A percentile compares a stretch with the other conserved stretches of the same genome.
phyloP scores from a whole-genome alignment of 768 basidiomycete genomes.

The Macrocybe gigantea region DNA sequence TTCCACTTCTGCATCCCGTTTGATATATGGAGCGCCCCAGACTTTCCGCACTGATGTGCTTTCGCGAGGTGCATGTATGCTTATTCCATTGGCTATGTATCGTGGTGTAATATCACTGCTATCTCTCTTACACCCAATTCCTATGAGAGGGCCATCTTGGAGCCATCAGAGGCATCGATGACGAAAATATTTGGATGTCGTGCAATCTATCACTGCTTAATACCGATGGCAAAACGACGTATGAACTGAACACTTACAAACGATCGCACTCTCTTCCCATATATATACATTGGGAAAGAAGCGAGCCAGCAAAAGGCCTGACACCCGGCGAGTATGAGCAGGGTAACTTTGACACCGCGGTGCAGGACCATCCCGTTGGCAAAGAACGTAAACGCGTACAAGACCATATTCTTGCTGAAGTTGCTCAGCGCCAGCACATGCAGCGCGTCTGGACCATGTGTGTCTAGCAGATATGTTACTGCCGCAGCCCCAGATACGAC shows the following conservation, averaged over 20 bases:
- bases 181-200: conserved; percentile 1
- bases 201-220: background rate
- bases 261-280: conserved; percentile 35
- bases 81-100: too few relatives aligned
- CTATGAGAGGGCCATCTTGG: too few relatives aligned
- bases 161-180: background rate
- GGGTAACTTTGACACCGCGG: conserved; percentile 31
- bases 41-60: too few relatives aligned
- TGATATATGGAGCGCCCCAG: conserved; percentile 34
- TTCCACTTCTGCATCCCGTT: conserved; percentile 48
- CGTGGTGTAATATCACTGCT: too few relatives aligned
- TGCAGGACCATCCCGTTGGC: conserved; percentile 33
- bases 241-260: conserved; percentile 22
- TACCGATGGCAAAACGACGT: too few relatives aligned
- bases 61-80: too few relatives aligned
- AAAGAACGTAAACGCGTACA: conserved; percentile 40
- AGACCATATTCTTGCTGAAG: conserved; percentile 38
- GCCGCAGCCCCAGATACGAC: conserved; percentile 34
- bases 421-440: conserved; percentile 36
- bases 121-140: too few relatives aligned
- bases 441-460: conserved; percentile 33
- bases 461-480: conserved; percentile 40
- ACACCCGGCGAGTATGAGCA: conserved; percentile 33
- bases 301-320: conserved; percentile 35
- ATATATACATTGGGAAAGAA: conserved; percentile 39